Conservation (phyloP, 2,329 filamentous ascomycete species). For the Monosporascus sp. region DNA sequence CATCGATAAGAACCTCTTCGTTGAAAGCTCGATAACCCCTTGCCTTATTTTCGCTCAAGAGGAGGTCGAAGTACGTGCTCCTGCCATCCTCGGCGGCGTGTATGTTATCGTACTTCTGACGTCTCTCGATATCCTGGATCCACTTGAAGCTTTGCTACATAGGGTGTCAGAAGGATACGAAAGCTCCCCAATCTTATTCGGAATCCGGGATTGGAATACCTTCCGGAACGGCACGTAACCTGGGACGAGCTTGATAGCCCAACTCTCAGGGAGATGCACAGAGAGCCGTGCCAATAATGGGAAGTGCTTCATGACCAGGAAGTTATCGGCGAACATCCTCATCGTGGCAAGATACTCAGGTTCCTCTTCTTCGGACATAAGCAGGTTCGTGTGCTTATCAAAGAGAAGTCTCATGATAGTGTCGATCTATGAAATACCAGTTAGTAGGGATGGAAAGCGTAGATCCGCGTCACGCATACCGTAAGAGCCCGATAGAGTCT, state of each 20-base stretch:
- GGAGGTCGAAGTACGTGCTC: slow-evolving; percentile 6
- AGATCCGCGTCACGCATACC: not conserved
- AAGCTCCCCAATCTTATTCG: not conserved
- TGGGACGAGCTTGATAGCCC: slow-evolving; percentile 5
- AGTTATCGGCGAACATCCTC: slow-evolving; percentile 11
- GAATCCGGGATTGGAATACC: not conserved
- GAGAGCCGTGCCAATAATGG: slow-evolving; percentile 5
- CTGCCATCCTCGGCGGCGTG: slow-evolving; percentile 5
- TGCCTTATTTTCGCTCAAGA: slow-evolving; percentile 2
- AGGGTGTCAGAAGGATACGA: not conserved
- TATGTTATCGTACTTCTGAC: slow-evolving; percentile 3
- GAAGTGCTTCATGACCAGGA: slow-evolving; percentile 9
- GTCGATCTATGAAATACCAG: slow-evolving; percentile 3
- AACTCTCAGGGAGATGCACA: slow-evolving; percentile 1
- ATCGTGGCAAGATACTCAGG: slow-evolving; percentile 5
- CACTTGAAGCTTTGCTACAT: slow-evolving; percentile 6
- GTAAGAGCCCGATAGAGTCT: slow-evolving; percentile 8
- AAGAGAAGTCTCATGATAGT: slow-evolving; percentile 10
- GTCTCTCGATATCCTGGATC: slow-evolving; percentile 4
- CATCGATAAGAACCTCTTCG: not conserved
- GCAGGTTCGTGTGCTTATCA: slow-evolving; percentile 5
- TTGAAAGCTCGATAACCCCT: not conserved
- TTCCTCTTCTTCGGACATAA: slow-evolving; percentile 2
- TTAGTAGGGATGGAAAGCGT: not conserved
- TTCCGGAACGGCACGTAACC: slow-evolving; percentile 7